Evolutionary conservation across 768 basidiomycete species (phyloP).

Genomic region (Rhodocollybia butyracea): DNA sequence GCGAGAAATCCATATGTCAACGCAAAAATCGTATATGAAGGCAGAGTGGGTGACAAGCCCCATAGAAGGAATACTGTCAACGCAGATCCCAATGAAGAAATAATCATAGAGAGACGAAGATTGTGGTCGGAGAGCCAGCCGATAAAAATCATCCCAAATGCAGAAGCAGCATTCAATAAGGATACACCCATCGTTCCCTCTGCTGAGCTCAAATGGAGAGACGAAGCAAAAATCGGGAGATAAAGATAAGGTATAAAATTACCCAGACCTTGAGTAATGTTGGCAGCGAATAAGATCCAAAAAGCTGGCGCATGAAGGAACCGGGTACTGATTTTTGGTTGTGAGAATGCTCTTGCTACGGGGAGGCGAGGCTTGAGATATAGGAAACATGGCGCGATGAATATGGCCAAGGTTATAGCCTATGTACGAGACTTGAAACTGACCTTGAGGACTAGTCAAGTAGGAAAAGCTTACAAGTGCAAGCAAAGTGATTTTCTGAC

Average conservation of each 20-base stretch:
- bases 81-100: slow-evolving; percentile 12
- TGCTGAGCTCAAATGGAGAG: slow-evolving; percentile 3
- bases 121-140: slow-evolving; percentile 16
- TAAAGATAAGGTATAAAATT: slow-evolving; percentile 13
- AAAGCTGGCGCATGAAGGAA: slow-evolving; percentile 9
- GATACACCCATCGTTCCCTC: slow-evolving; percentile 12
- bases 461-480: slow-evolving; percentile 4
- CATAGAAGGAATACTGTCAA: slow-evolving; percentile 14
- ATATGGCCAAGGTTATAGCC: slow-evolving; percentile 9
- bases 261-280: slow-evolving; percentile 10
- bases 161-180: slow-evolving; percentile 8
- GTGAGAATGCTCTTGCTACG: not conserved
- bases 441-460: not conserved
- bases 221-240: slow-evolving; percentile 13
- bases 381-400: slow-evolving; percentile 9
- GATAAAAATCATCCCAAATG: slow-evolving; percentile 12
- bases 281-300: slow-evolving; percentile 12
- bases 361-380: slow-evolving; percentile 14
- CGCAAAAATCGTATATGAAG: slow-evolving; percentile 9
- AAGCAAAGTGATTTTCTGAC: slow-evolving; percentile 10
- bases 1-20: slow-evolving; percentile 14
- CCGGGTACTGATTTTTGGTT: slow-evolving; percentile 4
- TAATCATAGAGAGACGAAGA: slow-evolving; percentile 12
- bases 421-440: not conserved
- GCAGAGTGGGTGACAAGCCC: slow-evolving; percentile 12